These are phyloP conservation scores for Conringia planisiliqua DNA, from an alignment of 345 rosid species.

Conservation along the genomic window DNA sequence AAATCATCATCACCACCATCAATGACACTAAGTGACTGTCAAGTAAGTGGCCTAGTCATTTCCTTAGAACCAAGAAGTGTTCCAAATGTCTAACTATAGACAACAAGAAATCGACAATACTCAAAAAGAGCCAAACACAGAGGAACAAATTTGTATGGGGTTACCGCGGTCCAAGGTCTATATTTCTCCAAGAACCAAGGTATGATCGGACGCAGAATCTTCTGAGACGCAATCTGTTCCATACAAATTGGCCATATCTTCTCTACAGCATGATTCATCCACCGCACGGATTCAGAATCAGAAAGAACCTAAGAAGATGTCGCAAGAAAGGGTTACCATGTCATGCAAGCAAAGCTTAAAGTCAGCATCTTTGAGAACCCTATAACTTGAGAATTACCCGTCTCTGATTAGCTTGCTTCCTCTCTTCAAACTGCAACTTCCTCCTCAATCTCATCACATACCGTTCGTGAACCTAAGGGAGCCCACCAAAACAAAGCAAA, in stretches of 20 bases:
- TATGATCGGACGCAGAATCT: conserved; percentile 82
- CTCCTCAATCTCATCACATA: conserved; percentile 57
- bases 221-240: conserved; percentile 89
- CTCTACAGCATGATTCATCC: conserved; percentile 86
- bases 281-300: conserved; percentile 85
- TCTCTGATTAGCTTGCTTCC: conserved; percentile 63
- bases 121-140: not conserved
- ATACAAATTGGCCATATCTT: conserved; percentile 92
- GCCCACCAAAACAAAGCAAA: not conserved
- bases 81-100: not conserved
- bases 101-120: not conserved
- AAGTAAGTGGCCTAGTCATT: not conserved
- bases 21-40: not conserved
- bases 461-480: conserved; percentile 65
- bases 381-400: conserved; percentile 42
- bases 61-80: not conserved
- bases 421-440: conserved; percentile 62
- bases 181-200: conserved; percentile 98
- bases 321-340: conserved; percentile 1
- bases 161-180: conserved; percentile 96
- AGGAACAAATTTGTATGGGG: conserved; percentile 5
- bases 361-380: not conserved
- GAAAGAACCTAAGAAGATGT: conserved; percentile 51
- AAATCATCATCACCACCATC: conserved; percentile 12
- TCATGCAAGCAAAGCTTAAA: not conserved